Evolutionary conservation across 139 green algal species (phyloP).

Genomic region (Micractinium sp.): DNA sequence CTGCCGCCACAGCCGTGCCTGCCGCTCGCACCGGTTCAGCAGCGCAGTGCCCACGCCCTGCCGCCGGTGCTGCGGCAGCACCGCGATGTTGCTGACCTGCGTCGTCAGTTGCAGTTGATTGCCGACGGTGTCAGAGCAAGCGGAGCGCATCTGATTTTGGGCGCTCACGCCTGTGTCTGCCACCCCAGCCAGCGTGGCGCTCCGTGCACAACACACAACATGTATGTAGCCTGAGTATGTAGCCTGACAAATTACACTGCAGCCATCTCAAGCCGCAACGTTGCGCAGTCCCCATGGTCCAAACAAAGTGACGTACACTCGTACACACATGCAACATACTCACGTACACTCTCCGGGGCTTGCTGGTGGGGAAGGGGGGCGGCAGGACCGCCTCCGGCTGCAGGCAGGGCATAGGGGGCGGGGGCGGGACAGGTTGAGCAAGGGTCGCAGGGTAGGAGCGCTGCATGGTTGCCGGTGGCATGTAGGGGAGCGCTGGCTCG

Average conservation of each 20-base stretch:
- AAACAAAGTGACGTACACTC: too few species aligned
- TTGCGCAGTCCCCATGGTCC: too few species aligned
- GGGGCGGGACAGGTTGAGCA: too few species aligned
- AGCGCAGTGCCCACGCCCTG: slow-evolving; percentile 59
- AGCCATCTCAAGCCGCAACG: too few species aligned
- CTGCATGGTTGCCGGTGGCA: neutral
- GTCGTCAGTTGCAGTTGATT: too few species aligned
- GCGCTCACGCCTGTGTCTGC: too few species aligned
- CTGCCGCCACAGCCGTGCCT: slow-evolving; percentile 61
- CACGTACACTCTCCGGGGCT: slow-evolving; percentile 66
- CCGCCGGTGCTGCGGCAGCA: slow-evolving; percentile 50
- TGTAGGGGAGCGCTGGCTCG: neutral
- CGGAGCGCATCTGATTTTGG: too few species aligned
- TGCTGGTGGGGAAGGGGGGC: slow-evolving; percentile 70
- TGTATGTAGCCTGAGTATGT: too few species aligned
- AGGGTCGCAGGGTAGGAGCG: neutral
- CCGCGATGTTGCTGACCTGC: slow-evolving; percentile 58
- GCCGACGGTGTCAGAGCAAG: too few species aligned
- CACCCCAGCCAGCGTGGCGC: too few species aligned
- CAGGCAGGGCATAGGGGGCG: neutral
- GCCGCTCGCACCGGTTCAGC: slow-evolving; percentile 53
- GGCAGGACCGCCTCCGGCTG: slow-evolving; percentile 69
- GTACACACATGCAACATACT: slow-evolving; percentile 35
- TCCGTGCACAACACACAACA: too few species aligned
- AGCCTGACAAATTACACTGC: too few species aligned